Evolutionary conservation across 2,329 filamentous ascomycete species (phyloP), one percentile per base, ranked within the genome.

Genomic region (Hortaea werneckii): DNA sequence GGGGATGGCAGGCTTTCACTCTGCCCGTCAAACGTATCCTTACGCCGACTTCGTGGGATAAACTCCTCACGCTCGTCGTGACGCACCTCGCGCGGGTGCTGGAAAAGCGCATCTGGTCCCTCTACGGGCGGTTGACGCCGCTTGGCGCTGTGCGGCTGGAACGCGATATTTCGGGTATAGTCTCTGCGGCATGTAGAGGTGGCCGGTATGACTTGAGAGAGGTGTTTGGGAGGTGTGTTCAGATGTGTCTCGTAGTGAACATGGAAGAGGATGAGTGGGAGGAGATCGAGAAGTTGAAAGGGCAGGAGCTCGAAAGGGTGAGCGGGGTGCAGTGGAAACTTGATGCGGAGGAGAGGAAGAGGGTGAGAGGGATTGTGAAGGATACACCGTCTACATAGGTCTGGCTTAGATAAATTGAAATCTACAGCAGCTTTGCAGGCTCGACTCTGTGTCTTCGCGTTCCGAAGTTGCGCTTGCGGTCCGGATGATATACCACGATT

Each of bases 211-310:
- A 78, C 1, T 76, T 92, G 32, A 74, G 87, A 29, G 88, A 94
- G 59, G 67, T 77, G 3, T 95, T 95, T 68, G 74, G 76, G 28
- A 79, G 82, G 58, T 85, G 85, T 47, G 75, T 76, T 48, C 87
- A 95, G 72, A 82, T 95, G 57, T 79, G 85, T 47, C 79, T 94
- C 72, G 79, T 95, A 11, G 81, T 90, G 62, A 90, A 89, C 56
- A 94, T 95, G 87, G 89, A 95, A 62, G 86, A 92, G 30, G 89
- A 95, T 47, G 90, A 95, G 66, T 95, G 88, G 85, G 85, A 90
- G 41, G 87, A 92, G 35, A 63, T 67, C 35, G 59, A 65, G 5
- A 67, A 74, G 37, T 66, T 72, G 29, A 73, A 69, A 32, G 65
- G 30, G 62, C 67, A 41, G 62, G 65, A 49, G 61, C 62, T 45